phyloP scores from a whole-genome alignment of 208 protist species.

The Trypanosoma rangeli region DNA sequence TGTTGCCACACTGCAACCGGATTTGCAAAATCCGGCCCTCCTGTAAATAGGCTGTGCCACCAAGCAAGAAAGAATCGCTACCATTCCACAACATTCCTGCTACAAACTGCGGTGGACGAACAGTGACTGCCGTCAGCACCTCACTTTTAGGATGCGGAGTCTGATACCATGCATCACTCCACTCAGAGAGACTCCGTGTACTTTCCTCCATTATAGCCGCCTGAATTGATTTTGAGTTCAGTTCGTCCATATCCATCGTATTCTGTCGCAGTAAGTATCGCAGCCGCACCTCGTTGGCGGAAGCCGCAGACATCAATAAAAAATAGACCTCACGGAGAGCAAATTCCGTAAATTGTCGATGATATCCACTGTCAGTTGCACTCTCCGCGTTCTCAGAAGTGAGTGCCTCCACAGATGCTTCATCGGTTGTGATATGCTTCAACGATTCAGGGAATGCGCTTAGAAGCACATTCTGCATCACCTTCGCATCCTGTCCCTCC shows the following conservation, averaged over 20 bases:
- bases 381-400: not conserved
- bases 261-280: conserved; percentile 15
- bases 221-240: not conserved
- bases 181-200: conserved; percentile 20
- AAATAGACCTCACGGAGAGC: conserved; percentile 18
- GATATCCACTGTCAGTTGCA: conserved; percentile 18
- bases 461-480: conserved; percentile 5
- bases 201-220: conserved; percentile 5
- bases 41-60: conserved; percentile 62
- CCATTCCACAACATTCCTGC: conserved; percentile 65
- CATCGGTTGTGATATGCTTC: conserved; percentile 22
- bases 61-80: conserved; percentile 58
- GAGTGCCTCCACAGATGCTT: conserved; percentile 11
- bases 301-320: not conserved
- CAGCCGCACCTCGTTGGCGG: conserved; percentile 2
- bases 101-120: conserved; percentile 56
- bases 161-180: conserved; percentile 16
- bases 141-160: not conserved
- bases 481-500: conserved; percentile 16
- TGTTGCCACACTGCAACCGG: conserved; percentile 5
- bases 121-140: conserved; percentile 37
- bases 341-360: conserved; percentile 31
- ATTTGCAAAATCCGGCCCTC: conserved; percentile 62
- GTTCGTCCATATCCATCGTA: not conserved
- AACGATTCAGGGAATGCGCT: conserved; percentile 27